Base-by-base conservation (phyloP, 345 rosid genomes). In the Tarenaya hassleriana region DNA sequence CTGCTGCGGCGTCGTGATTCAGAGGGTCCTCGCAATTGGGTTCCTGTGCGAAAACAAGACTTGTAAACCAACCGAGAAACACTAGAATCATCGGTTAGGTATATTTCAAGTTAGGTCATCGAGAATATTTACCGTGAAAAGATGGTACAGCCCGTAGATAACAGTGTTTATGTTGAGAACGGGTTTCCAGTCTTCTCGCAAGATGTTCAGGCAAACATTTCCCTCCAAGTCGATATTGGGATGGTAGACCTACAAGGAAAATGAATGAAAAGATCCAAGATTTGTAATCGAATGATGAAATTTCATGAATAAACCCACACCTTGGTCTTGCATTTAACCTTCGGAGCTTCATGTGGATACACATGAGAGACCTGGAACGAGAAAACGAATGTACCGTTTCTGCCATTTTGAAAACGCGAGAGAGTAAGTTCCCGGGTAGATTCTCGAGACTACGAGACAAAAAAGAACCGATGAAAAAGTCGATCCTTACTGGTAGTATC, bases 171-270 rank as follows among this genome's bases (percentile, higher is more conserved):
- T 88, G 63, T 76, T 94, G 41, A 94, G 95, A 55, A 94, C 95
- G 1, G 95, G 99, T 64, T 94, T 94, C 99, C 99, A 94, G 56
- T 94, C 95, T 75, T 88, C 97, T 40, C 99, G 77, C 47, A 94
- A 70, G 69, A 94, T 78, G 67, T 94, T 94, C 42, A 94, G 77
- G 69, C 97, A 94, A 47, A 86, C 95, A 52, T 86, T 94, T 64
- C 97, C 99, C 72, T 94, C 99, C 77, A 88, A 75, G 66, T 94
- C 96, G n/a, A 94, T 88, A 70, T 88, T 94, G 0, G 97, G 99
- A 76, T 94, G 97, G 67, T 81, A 83, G 45, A 94, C 86, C 99
- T 94, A 37, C 21, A 45, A 39, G 34, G 55, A 41, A 70, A 37
- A 17, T 35, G 56, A 20, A 51, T 41, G 21, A 54, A 19, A 24